These are phyloP conservation scores for Scheffersomyces illinoinensis DNA, from an alignment of 1,139 yeast species.

Conservation along the genomic window DNA sequence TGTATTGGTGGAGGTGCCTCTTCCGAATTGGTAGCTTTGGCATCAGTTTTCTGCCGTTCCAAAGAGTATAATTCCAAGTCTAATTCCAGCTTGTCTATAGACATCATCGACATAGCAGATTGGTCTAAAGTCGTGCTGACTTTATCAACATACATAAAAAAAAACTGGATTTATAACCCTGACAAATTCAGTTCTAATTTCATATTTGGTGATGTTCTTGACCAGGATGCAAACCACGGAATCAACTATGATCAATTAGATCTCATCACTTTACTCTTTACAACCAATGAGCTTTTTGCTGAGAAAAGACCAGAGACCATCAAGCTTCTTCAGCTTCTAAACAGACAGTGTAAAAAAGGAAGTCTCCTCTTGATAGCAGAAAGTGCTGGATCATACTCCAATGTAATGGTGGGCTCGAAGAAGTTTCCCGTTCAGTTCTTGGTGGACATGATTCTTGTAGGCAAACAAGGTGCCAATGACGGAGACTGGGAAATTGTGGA, in stretches of 20 bases:
- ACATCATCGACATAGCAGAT: slow-evolving; percentile 74
- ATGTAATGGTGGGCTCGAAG: slow-evolving; percentile 72
- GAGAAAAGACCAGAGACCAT: slow-evolving; percentile 66
- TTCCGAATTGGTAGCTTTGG: slow-evolving; percentile 74
- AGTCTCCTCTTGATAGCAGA: slow-evolving; percentile 69
- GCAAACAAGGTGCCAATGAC: slow-evolving; percentile 46
- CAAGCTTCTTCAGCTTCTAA: slow-evolving; percentile 55
- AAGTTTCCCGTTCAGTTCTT: slow-evolving; percentile 81
- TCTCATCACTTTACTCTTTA: slow-evolving; percentile 73
- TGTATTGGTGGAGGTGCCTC: slow-evolving; percentile 92
- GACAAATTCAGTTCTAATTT: slow-evolving; percentile 47
- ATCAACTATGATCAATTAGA: slow-evolving; percentile 21
- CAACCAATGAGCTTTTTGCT: slow-evolving; percentile 82
- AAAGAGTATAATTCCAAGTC: slow-evolving; percentile 41
- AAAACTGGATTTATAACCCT: slow-evolving; percentile 52
- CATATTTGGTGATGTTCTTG: slow-evolving; percentile 49
- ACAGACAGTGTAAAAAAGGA: slow-evolving; percentile 50
- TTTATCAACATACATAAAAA: slow-evolving; percentile 41
- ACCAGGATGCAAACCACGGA: slow-evolving; percentile 6
- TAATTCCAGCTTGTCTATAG: slow-evolving; percentile 40
- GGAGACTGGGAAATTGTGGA: slow-evolving; percentile 70
- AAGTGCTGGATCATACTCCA: slow-evolving; percentile 88
- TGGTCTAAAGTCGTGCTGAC: slow-evolving; percentile 60
- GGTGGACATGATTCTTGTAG: slow-evolving; percentile 68
- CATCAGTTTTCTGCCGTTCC: slow-evolving; percentile 55